Conservation (phyloP, 495 filamentous ascomycete genomes). For the Xylaria flabelliformis region DNA sequence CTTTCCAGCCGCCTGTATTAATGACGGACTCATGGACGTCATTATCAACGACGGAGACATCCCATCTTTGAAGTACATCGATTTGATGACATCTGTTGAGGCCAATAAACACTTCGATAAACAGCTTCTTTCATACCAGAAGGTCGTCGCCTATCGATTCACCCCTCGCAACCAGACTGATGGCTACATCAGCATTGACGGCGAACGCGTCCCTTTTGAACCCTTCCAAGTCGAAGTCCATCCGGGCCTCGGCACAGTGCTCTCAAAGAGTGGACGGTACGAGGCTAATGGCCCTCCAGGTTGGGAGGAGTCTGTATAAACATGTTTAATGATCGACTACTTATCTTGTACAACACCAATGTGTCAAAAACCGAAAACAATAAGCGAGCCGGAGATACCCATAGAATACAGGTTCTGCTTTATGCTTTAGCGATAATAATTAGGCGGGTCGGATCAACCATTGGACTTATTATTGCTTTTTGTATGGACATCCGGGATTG, state of each 20-base stretch:
- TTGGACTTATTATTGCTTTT: not conserved
- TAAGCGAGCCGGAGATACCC: conserved; percentile 25
- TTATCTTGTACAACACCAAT: conserved; percentile 7
- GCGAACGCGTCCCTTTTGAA: conserved; percentile 83
- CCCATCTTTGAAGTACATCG: conserved; percentile 63
- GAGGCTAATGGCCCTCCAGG: conserved; percentile 69
- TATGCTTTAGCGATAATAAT: not conserved
- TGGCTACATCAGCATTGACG: conserved; percentile 94
- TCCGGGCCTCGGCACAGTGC: conserved; percentile 79
- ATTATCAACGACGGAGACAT: conserved; percentile 81
- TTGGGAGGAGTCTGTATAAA: conserved; percentile 46
- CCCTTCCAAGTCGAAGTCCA: conserved; percentile 92
- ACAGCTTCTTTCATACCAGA: conserved; percentile 77
- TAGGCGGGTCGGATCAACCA: not conserved
- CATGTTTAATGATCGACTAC: not conserved
- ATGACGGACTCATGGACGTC: conserved; percentile 86
- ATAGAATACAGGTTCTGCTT: conserved; percentile 15
- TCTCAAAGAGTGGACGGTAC: conserved; percentile 75
- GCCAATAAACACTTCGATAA: conserved; percentile 78
- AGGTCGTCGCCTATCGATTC: conserved; percentile 82
- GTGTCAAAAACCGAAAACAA: not conserved
- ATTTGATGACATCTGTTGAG: conserved; percentile 72
- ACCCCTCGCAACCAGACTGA: conserved; percentile 70
- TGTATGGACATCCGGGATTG: not conserved
- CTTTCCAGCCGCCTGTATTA: conserved; percentile 83